phyloP scores from a whole-genome alignment of 2,329 filamentous ascomycete species.

The Bertia moriformis region DNA sequence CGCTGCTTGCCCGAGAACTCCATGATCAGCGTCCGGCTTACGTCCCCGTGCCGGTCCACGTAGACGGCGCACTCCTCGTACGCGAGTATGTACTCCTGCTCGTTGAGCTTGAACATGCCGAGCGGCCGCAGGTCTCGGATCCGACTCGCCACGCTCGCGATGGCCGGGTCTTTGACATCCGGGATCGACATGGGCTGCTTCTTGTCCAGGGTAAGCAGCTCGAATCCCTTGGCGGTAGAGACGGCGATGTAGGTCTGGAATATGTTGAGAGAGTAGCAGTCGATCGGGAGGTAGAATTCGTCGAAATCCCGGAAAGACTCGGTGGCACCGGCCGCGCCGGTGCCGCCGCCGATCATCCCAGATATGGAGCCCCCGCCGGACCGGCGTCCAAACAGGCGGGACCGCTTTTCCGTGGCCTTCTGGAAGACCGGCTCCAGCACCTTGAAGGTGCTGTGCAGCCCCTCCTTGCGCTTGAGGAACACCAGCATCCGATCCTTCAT shows the following conservation, averaged over 20 bases:
- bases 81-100: slow-evolving; percentile 80
- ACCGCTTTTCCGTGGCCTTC: slow-evolving; percentile 74
- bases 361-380: too few species aligned
- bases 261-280: slow-evolving; percentile 88
- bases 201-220: slow-evolving; percentile 92
- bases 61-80: slow-evolving; percentile 97
- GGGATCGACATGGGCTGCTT: slow-evolving; percentile 92
- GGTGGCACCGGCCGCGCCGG: slow-evolving; percentile 57
- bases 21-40: slow-evolving; percentile 88
- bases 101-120: slow-evolving; percentile 90
- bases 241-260: slow-evolving; percentile 92
- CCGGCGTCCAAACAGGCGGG: slow-evolving; percentile 41
- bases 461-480: slow-evolving; percentile 94
- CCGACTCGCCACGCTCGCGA: slow-evolving; percentile 71
- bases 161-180: slow-evolving; percentile 64
- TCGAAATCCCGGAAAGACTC: slow-evolving; percentile 98
- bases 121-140: slow-evolving; percentile 73
- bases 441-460: slow-evolving; percentile 85
- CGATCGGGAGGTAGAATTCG: slow-evolving; percentile 93
- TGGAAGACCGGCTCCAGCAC: slow-evolving; percentile 92
- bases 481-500: slow-evolving; percentile 95
- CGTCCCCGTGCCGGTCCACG: slow-evolving; percentile 93
- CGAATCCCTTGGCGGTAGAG: slow-evolving; percentile 79
- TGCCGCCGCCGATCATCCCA: slow-evolving; percentile 35
- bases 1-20: slow-evolving; percentile 86